Base-by-base conservation (phyloP, 148 eudicot genomes). In the Gaultheria prostrata region DNA sequence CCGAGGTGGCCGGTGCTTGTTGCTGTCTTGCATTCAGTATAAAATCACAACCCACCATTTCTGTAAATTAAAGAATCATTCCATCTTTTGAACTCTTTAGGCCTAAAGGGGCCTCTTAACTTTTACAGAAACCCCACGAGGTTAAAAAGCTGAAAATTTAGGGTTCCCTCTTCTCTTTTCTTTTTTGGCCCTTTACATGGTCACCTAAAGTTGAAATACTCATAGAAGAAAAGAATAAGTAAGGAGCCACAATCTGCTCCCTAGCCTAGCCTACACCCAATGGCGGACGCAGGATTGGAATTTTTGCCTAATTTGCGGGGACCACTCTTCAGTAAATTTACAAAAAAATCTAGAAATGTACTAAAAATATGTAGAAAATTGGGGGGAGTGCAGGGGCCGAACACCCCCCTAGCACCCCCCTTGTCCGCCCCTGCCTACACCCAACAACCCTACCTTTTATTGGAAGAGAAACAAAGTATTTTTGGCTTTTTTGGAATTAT, bases 401-500 rank as follows among this genome's bases (percentile, higher is more conserved):
- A 39, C 43, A 4, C 43, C 43, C 43, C 43, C 43, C n/a, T n/a
- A n/a, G n/a, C n/a, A n/a, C n/a, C n/a, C n/a, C n/a, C n/a, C n/a
- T n/a, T n/a, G n/a, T n/a, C n/a, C n/a, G n/a, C n/a, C n/a, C n/a
- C 84, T 46, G 74, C 83, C 84, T 87, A 21, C 84, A 82, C 79
- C 59, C 24, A 0, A 1, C 53, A 76, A 26, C 9, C 53, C 35
- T 17, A 39, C 50, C 15, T 43, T 49, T 9, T 39, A 63, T 70
- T 78, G 53, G 86, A 76, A 85, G 79, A 82, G 35, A 49, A 67
- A 82, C 76, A 82, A 85, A 72, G 87, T 76, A n/a, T 26, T 75
- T 77, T 88, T 88, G 85, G 88, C 87, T 86, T 86, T 86, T 84
- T 86, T 84, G 82, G 70, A 53, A 35, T 84, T 61, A 71, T 76